Conservation (phyloP, 176 grass and related monocot genomes). For the Ensete glaucum region DNA sequence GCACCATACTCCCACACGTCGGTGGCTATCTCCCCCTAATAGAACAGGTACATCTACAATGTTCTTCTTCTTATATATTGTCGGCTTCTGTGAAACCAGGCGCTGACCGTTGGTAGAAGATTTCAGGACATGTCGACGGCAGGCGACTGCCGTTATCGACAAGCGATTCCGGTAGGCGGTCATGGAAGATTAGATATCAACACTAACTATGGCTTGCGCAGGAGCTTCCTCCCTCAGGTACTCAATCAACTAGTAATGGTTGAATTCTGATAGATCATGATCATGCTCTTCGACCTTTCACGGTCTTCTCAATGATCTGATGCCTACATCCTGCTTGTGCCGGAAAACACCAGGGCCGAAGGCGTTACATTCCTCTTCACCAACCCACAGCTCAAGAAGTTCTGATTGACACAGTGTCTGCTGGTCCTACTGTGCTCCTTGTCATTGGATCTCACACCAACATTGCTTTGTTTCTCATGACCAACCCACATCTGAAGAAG, state of each 20-base stretch:
- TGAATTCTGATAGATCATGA: no score
- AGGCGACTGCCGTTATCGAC: conserved; percentile 54
- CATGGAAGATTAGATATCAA: conserved; percentile 58
- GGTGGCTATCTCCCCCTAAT: conserved; percentile 71
- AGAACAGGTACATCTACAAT: conserved; percentile 44
- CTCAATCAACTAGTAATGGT: neutral
- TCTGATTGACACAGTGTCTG: conserved; percentile 57
- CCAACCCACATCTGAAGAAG: conserved; percentile 48
- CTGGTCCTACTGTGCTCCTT: conserved; percentile 53
- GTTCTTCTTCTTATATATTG: conserved; percentile 8
- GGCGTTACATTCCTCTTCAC: conserved; percentile 52
- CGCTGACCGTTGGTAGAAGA: neutral
- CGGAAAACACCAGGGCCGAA: conserved; percentile 33
- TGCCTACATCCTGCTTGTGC: no score
- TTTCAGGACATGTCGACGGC: conserved; percentile 54
- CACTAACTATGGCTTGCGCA: conserved; percentile 47
- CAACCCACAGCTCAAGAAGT: conserved; percentile 66
- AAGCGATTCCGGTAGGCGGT: conserved; percentile 60
- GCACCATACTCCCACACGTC: conserved; percentile 49
- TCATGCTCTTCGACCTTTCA: no score
- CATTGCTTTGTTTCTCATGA: conserved; percentile 69
- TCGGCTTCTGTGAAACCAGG: neutral
- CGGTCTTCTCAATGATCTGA: no score
- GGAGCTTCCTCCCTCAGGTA: conserved; percentile 80
- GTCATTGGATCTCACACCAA: conserved; percentile 67